Evolutionary conservation across 2,329 filamentous ascomycete species (phyloP).

Genomic region (Aspergillus sp.): DNA sequence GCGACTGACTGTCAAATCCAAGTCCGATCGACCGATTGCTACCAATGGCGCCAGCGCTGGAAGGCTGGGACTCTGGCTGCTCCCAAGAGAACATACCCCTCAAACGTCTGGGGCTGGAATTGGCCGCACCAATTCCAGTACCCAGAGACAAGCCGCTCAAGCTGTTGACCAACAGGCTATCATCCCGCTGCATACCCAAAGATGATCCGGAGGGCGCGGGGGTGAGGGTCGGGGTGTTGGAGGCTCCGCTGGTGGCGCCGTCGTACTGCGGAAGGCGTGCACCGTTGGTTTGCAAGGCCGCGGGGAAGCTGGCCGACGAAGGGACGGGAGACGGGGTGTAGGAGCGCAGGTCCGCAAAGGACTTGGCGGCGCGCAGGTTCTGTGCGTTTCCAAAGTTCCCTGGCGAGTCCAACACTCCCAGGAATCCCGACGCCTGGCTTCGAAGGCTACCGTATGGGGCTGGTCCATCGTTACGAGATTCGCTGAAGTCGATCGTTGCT

Average conservation of each 20-base stretch:
- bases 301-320: conserved; percentile 81
- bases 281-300: conserved; percentile 57
- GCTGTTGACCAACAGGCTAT: conserved; percentile 56
- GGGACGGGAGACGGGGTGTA: conserved; percentile 90
- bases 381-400: conserved; percentile 60
- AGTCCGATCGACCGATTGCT: conserved; percentile 58
- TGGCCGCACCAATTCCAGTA: conserved; percentile 38
- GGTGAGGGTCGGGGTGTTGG: conserved; percentile 61
- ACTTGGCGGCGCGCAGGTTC: conserved; percentile 88
- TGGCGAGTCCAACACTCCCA: conserved; percentile 79
- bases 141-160: conserved; percentile 56
- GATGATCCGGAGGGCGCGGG: conserved; percentile 49
- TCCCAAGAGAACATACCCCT: conserved; percentile 58
- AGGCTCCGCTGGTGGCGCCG: conserved; percentile 49
- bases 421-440: conserved; percentile 70
- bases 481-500: conserved; percentile 94
- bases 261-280: conserved; percentile 55
- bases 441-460: conserved; percentile 67
- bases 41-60: conserved; percentile 52
- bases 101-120: conserved; percentile 51
- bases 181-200: conserved; percentile 47
- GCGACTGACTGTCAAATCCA: conserved; percentile 50
- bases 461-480: conserved; percentile 64
- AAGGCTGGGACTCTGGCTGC: conserved; percentile 41
- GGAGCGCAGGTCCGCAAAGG: conserved; percentile 88